Conservation (phyloP, 352 stramenopile genomes). For the Phytophthora melonis region DNA sequence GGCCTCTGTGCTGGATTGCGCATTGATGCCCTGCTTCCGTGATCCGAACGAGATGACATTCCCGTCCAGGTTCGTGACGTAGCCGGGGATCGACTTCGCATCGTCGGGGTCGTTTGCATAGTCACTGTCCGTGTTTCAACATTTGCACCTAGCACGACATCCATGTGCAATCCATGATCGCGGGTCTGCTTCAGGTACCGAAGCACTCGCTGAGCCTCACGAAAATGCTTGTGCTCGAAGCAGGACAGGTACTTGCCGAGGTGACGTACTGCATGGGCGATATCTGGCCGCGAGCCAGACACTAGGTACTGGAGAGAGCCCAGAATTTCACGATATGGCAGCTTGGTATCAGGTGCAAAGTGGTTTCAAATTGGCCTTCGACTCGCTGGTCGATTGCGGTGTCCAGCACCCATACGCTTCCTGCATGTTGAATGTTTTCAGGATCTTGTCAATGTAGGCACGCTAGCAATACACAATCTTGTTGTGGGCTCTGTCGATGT, state of each 20-base stretch:
- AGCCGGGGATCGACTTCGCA: slow-evolving; percentile 26
- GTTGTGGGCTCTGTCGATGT: slow-evolving; percentile 1
- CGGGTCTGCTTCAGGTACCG: slow-evolving; percentile 14
- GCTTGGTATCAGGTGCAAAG: background rate
- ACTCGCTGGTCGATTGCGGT: slow-evolving; percentile 7
- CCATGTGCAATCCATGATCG: slow-evolving; percentile 12
- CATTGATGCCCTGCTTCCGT: slow-evolving; percentile 40
- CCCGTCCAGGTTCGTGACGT: slow-evolving; percentile 34
- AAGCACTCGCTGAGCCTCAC: background rate
- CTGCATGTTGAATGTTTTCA: background rate
- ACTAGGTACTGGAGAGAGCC: slow-evolving; percentile 14
- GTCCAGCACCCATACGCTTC: slow-evolving; percentile 6
- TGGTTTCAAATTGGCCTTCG: background rate
- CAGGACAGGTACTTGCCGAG: slow-evolving; percentile 12
- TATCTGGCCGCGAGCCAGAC: slow-evolving; percentile 21
- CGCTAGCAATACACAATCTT: slow-evolving; percentile 9
- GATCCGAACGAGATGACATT: slow-evolving; percentile 38
- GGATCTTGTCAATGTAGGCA: slow-evolving; percentile 9
- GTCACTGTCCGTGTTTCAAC: slow-evolving; percentile 33
- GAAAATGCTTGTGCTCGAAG: slow-evolving; percentile 10
- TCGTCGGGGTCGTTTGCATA: slow-evolving; percentile 38
- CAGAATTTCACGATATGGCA: slow-evolving; percentile 8
- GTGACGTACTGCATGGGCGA: slow-evolving; percentile 22
- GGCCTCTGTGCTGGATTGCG: slow-evolving; percentile 34
- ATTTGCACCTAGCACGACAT: background rate